Percentiles rank a stretch among this genome's conserved stretches.
phyloP scores from a whole-genome alignment of 2,329 filamentous ascomycete genomes.

The Simplicillium aogashimaense region DNA sequence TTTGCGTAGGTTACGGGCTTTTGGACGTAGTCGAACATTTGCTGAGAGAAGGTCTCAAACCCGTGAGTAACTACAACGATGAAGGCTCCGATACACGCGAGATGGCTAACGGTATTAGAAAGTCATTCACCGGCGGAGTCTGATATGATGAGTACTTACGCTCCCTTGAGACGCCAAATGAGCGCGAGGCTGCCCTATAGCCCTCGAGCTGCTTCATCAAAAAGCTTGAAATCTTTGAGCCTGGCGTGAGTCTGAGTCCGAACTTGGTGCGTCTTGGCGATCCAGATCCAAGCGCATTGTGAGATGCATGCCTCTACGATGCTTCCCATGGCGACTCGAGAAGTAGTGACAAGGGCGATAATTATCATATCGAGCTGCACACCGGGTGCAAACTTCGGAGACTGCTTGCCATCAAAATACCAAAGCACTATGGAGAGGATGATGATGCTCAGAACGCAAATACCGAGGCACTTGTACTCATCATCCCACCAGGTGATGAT shows the following conservation, averaged over 20 bases:
- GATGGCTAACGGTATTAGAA: constrained; percentile 15
- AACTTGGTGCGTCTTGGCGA: constrained; percentile 21
- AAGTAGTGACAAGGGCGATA: constrained; percentile 25
- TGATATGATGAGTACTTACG: constrained; percentile 13
- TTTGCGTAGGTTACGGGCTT: constrained; percentile 12
- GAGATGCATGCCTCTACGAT: constrained; percentile 25
- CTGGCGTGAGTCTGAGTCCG: constrained; percentile 19
- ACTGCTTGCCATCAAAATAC: constrained; percentile 18
- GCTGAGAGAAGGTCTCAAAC: constrained; percentile 28
- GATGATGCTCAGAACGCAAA: constrained; percentile 17
- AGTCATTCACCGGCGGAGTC: constrained; percentile 1
- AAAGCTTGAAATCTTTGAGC: constrained; percentile 27
- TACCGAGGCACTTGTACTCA: constrained; percentile 21
- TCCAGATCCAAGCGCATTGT: constrained; percentile 30
- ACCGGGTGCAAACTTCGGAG: constrained; percentile 16
- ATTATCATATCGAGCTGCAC: constrained; percentile 23
- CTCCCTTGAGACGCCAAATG: constrained; percentile 23
- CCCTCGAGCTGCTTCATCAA: constrained; percentile 26
- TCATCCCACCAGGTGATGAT: constrained; percentile 24
- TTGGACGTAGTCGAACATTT: constrained; percentile 24
- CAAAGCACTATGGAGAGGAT: constrained; percentile 18
- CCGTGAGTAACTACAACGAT: constrained; percentile 24
- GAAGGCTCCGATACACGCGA: constrained; percentile 25
- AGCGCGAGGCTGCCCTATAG: constrained; percentile 22
- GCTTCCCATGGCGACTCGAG: constrained; percentile 22